These are phyloP conservation scores for Entamoeba histolytica DNA, from an alignment of 208 protist species.

Conservation along the genomic window DNA sequence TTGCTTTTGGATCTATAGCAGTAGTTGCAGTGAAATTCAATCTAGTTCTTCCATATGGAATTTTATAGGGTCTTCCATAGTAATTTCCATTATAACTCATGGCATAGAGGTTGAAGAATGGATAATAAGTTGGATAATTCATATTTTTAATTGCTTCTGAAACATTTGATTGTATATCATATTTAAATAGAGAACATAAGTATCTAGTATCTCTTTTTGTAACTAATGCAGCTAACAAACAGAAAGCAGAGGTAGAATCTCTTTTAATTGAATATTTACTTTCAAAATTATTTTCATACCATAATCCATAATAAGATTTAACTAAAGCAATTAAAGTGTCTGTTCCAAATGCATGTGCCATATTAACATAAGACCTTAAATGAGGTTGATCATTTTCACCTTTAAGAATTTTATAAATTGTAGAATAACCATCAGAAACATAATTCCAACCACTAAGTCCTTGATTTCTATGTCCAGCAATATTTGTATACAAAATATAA, in stretches of 20 bases:
- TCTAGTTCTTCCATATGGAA: neutral
- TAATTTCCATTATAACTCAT: neutral
- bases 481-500: neutral
- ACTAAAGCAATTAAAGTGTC: neutral
- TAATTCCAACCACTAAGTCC: neutral
- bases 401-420: neutral
- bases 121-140: neutral
- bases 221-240: neutral
- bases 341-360: neutral
- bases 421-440: neutral
- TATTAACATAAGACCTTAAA: neutral
- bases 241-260: neutral
- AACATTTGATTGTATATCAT: neutral
- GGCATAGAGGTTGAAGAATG: neutral
- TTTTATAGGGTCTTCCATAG: neutral
- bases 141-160: neutral
- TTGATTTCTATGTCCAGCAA: neutral
- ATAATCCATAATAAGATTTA: neutral
- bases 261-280: neutral
- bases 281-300: neutral
- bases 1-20: neutral
- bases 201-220: neutral
- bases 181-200: neutral
- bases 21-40: neutral
- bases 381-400: neutral